phyloP scores from a whole-genome alignment of 2,329 filamentous ascomycete species.

The Fusarium vanettenii region DNA sequence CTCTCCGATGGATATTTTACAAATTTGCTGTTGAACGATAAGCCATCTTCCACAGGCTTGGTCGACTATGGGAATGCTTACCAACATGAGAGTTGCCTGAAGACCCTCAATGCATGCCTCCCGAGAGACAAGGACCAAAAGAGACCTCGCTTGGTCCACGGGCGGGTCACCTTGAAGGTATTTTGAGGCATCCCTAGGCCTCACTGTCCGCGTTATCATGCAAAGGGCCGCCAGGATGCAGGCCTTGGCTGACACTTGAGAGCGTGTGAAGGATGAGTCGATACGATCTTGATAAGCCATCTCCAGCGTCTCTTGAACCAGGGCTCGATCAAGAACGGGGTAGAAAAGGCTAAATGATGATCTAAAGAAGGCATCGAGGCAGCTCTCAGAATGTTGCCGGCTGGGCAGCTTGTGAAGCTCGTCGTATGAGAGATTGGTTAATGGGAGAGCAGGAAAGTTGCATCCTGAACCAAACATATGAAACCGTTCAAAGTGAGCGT shows the following conservation, averaged over 20 bases:
- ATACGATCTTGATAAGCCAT: background rate
- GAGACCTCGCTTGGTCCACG: background rate
- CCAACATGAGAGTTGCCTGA: conserved; percentile 10
- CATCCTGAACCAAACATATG: conserved; percentile 1
- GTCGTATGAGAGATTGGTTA: background rate
- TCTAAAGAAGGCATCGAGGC: background rate
- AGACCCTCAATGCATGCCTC: background rate
- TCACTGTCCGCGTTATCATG: background rate
- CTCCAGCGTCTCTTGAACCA: conserved; percentile 15
- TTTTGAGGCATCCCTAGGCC: background rate
- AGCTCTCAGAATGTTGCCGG: background rate
- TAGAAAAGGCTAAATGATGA: conserved; percentile 4
- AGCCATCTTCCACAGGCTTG: background rate
- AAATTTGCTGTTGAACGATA: conserved; percentile 4
- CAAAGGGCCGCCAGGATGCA: conserved; percentile 13
- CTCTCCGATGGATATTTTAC: background rate
- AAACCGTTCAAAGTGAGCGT: conserved; percentile 1
- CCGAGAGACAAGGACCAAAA: background rate
- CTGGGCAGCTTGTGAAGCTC: conserved; percentile 2
- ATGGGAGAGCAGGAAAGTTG: too few species aligned
- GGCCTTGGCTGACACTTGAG: background rate
- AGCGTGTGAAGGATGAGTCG: too few species aligned
- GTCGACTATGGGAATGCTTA: background rate
- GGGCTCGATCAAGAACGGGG: conserved; percentile 7
- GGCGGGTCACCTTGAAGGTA: too few species aligned